Conservation (phyloP, 768 basidiomycete genomes). For the Sarcodon sp. region DNA sequence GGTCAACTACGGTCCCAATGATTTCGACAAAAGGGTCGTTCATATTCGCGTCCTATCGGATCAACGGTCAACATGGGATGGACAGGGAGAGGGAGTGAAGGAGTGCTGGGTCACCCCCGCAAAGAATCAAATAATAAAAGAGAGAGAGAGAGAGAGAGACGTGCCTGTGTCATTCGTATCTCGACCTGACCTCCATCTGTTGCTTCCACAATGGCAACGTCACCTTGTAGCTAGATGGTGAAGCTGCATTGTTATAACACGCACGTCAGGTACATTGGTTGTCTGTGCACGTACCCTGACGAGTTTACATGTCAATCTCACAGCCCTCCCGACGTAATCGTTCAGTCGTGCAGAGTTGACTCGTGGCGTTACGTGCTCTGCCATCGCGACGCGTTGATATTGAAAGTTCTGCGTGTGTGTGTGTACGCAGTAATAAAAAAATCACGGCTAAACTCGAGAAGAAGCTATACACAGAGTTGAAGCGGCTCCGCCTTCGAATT, state of each 20-base stretch:
- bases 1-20: background rate
- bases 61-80: background rate
- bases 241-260: background rate
- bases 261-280: background rate
- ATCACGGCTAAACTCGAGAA: too few relatives aligned
- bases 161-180: background rate
- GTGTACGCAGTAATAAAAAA: too few relatives aligned
- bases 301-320: background rate
- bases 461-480: too few relatives aligned
- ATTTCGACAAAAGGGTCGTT: background rate
- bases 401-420: too few relatives aligned
- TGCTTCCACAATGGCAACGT: background rate
- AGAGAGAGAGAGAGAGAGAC: background rate
- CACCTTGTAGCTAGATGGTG: background rate
- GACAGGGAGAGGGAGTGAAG: background rate
- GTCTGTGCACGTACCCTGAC: background rate
- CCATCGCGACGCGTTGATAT: background rate
- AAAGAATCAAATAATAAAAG: background rate
- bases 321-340: background rate
- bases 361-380: background rate
- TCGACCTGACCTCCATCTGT: background rate
- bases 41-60: background rate
- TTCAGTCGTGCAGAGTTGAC: background rate
- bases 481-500: too few relatives aligned
- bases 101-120: background rate